phyloP scores from a whole-genome alignment of 2,329 filamentous ascomycete species.

The Elsinoe batatas region DNA sequence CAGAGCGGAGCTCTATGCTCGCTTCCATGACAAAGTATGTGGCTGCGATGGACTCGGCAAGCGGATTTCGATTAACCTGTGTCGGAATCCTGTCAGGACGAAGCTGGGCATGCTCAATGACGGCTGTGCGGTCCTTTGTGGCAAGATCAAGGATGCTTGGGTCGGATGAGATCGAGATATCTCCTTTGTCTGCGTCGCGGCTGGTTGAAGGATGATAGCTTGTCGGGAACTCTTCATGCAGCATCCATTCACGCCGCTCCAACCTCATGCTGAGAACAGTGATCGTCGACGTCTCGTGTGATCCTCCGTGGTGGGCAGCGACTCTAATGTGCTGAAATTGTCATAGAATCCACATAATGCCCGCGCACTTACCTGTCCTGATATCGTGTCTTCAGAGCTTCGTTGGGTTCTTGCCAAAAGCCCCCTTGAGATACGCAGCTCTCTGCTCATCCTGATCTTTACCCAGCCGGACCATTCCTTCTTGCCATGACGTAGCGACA shows the following conservation, averaged over 20 bases:
- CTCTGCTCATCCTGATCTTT: slow-evolving; percentile 16
- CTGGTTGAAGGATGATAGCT: not conserved
- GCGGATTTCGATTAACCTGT: not conserved
- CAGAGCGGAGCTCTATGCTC: slow-evolving; percentile 3
- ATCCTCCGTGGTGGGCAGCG: too few relatives aligned
- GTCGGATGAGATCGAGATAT: not conserved
- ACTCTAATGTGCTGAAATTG: too few relatives aligned
- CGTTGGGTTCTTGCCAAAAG: not conserved
- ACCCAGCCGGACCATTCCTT: slow-evolving; percentile 35
- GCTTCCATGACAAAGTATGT: not conserved
- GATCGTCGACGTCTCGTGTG: not conserved
- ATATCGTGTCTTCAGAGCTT: not conserved
- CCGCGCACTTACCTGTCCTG: not conserved
- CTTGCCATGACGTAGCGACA: slow-evolving; percentile 40
- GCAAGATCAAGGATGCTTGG: not conserved
- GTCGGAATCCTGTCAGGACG: not conserved
- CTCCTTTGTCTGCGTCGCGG: not conserved
- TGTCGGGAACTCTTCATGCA: too few relatives aligned
- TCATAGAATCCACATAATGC: not conserved
- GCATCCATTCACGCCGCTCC: too few relatives aligned
- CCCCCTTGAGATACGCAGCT: not conserved
- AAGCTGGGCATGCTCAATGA: slow-evolving; percentile 3
- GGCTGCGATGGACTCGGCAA: not conserved
- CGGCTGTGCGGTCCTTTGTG: not conserved
- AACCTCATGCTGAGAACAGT: too few relatives aligned